These are phyloP conservation scores for Allium fistulosum DNA, from an alignment of 106 monocot species.

Conservation along the genomic window DNA sequence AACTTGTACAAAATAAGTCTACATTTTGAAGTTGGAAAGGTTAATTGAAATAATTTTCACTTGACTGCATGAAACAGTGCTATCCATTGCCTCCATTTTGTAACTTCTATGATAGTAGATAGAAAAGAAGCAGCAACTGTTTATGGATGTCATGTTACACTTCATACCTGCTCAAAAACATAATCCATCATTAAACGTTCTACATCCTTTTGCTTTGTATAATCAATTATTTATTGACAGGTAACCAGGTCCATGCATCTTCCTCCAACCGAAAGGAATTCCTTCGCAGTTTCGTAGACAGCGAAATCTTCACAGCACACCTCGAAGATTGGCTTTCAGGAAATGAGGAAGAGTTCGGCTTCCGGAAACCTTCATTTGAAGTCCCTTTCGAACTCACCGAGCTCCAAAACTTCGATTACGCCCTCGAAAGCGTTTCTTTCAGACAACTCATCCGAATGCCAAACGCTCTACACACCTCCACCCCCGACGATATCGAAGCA, in stretches of 20 bases:
- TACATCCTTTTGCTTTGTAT: no score
- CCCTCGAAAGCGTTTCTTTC: constrained; percentile 74
- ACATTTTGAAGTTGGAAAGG: no score
- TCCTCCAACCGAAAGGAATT: constrained; percentile 71
- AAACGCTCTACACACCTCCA: constrained; percentile 77
- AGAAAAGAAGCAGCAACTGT: no score
- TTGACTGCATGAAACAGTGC: no score
- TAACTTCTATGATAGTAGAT: no score
- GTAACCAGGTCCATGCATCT: constrained; percentile 31
- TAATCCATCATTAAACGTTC: no score
- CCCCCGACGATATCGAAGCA: constrained; percentile 80
- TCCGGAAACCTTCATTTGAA: constrained; percentile 57
- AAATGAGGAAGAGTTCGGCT: constrained; percentile 30
- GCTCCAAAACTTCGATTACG: constrained; percentile 95
- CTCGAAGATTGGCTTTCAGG: constrained; percentile 85
- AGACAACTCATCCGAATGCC: constrained; percentile 97
- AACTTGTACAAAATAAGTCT: no score
- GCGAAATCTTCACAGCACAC: constrained; percentile 64
- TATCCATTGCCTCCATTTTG: no score
- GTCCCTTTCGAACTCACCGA: constrained; percentile 77
- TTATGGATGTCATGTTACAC: no score
- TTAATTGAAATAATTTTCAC: no score
- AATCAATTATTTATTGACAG: constrained; percentile 5
- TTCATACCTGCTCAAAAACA: no score
- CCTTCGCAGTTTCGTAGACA: constrained; percentile 78